phyloP scores from a whole-genome alignment of 2,329 filamentous ascomycete genomes.

The Paramyrothecium roridum region DNA sequence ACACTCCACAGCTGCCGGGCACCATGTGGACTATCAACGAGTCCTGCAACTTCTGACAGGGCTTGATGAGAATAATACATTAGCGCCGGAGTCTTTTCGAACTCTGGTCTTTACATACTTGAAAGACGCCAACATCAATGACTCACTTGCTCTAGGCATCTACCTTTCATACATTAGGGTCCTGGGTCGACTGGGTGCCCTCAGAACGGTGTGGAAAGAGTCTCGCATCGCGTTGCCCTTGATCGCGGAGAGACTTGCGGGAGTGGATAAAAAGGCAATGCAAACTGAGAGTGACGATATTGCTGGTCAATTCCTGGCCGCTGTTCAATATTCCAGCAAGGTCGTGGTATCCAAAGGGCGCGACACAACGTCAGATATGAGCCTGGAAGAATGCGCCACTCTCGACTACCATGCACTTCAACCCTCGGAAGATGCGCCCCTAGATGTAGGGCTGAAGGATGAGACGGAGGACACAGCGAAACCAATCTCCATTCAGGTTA shows the following conservation, averaged over 20 bases:
- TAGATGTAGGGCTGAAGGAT: slow-evolving; percentile 7
- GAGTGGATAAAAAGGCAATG: neutral
- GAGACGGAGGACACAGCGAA: neutral
- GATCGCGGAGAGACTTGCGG: slow-evolving; percentile 1
- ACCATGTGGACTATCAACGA: slow-evolving; percentile 13
- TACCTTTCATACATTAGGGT: slow-evolving; percentile 23
- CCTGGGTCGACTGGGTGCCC: slow-evolving; percentile 25
- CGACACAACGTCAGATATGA: slow-evolving; percentile 7
- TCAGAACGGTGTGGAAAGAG: slow-evolving; percentile 26
- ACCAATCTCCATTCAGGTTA: neutral
- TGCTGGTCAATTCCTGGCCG: slow-evolving; percentile 11
- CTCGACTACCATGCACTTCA: slow-evolving; percentile 13
- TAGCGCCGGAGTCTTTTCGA: slow-evolving; percentile 19
- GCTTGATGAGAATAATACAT: slow-evolving; percentile 13
- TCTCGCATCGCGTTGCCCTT: slow-evolving; percentile 12
- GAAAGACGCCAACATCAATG: neutral
- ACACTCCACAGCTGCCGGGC: slow-evolving; percentile 1
- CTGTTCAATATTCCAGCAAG: slow-evolving; percentile 2
- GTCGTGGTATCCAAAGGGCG: neutral
- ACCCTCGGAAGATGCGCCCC: slow-evolving; percentile 9
- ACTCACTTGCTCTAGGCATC: slow-evolving; percentile 7
- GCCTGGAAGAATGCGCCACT: slow-evolving; percentile 13
- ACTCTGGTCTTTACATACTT: slow-evolving; percentile 13
- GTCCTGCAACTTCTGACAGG: slow-evolving; percentile 26
- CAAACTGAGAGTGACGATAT: neutral